Conservation (phyloP, 441 rosid genomes). For the Erodium texanum region DNA sequence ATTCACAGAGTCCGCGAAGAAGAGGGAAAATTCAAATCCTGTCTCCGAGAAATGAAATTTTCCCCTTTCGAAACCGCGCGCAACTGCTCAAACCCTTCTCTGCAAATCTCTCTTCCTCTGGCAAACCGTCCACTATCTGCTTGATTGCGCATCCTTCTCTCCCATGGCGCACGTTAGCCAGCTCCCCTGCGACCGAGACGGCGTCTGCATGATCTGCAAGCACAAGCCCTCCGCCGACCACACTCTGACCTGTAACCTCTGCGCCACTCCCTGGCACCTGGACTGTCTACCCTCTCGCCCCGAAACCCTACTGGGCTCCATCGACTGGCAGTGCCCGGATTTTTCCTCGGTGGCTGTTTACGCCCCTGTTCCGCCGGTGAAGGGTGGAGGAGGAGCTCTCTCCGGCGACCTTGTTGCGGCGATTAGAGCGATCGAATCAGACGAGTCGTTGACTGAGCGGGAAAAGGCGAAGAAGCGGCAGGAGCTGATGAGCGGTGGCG, state of each 20-base stretch:
- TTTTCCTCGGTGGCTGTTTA: background rate
- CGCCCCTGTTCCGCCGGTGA: background rate
- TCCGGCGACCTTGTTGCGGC: conserved; percentile 1
- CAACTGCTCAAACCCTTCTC: background rate
- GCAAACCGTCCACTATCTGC: background rate
- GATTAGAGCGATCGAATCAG: conserved; percentile 3
- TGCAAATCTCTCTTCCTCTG: background rate
- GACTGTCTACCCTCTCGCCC: conserved; percentile 2
- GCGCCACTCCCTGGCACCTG: conserved; percentile 8
- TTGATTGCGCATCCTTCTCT: background rate
- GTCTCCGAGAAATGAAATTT: too few relatives aligned
- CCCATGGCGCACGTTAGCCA: conserved; percentile 4
- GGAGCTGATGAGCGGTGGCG: conserved; percentile 5
- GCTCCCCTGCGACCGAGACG: background rate
- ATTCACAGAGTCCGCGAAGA: background rate
- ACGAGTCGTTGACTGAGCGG: background rate
- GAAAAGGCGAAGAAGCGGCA: conserved; percentile 5
- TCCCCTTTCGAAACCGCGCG: background rate
- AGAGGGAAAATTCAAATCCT: background rate
- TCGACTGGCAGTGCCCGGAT: conserved; percentile 6
- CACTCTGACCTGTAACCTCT: background rate
- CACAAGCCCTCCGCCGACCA: background rate
- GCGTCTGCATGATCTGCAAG: conserved; percentile 5
- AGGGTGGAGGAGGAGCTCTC: background rate
- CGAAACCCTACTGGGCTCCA: background rate